phyloP scores from a whole-genome alignment of 345 rosid genomes.

The Linum trigynum region DNA sequence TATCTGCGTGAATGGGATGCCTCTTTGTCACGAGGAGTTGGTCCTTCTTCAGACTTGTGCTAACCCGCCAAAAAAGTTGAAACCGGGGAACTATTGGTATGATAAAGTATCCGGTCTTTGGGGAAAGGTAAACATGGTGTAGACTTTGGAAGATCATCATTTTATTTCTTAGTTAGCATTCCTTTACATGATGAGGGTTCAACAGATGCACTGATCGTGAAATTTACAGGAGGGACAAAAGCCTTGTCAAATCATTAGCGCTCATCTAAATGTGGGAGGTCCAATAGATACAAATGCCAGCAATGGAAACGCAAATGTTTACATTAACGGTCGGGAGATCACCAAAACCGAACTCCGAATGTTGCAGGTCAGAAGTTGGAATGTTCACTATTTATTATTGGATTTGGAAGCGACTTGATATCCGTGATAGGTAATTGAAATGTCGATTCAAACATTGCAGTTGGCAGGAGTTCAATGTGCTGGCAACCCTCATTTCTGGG shows the following conservation, averaged over 20 bases:
- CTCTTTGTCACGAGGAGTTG: constrained; percentile 76
- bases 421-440: constrained; percentile 9
- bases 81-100: constrained; percentile 97
- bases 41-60: constrained; percentile 64
- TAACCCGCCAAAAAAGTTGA: constrained; percentile 85
- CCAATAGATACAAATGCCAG: constrained; percentile 71
- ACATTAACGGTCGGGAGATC: constrained; percentile 90
- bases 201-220: constrained; percentile 19
- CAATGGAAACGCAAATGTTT: constrained; percentile 85
- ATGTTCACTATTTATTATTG: not conserved
- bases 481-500: constrained; percentile 99
- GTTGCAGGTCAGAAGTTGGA: constrained; percentile 64
- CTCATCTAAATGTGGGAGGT: constrained; percentile 92
- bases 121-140: constrained; percentile 76
- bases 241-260: constrained; percentile 78
- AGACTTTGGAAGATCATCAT: not conserved
- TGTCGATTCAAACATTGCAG: constrained; percentile 39
- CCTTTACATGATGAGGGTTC: constrained; percentile 10
- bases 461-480: constrained; percentile 99
- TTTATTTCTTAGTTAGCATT: constrained; percentile 1
- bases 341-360: constrained; percentile 88
- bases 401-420: not conserved
- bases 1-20: constrained; percentile 68
- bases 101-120: constrained; percentile 98
- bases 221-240: constrained; percentile 83